Evolutionary conservation across 768 basidiomycete genomes (phyloP).

Genomic region (Crassisporium funariophilum): DNA sequence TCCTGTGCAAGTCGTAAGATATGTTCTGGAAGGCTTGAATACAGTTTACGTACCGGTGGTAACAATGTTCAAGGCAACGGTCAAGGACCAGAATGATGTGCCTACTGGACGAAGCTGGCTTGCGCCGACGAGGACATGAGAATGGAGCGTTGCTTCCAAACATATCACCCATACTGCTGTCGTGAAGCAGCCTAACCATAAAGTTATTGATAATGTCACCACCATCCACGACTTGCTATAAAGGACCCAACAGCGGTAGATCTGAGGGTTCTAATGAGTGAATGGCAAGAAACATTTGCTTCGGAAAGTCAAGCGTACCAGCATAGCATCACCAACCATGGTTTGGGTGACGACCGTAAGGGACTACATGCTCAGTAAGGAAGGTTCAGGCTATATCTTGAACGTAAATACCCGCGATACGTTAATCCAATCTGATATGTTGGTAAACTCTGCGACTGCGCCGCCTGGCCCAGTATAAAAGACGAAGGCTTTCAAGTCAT

Average conservation of each 20-base stretch:
- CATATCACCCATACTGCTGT: slow-evolving; percentile 8
- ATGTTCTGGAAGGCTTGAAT: no score
- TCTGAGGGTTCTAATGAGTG: slow-evolving; percentile 3
- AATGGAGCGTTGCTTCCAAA: slow-evolving; percentile 7
- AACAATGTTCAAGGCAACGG: slow-evolving; percentile 12
- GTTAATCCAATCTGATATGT: slow-evolving; percentile 16
- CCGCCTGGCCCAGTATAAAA: slow-evolving; percentile 9
- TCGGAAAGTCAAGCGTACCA: slow-evolving; percentile 4
- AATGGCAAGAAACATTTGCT: neutral
- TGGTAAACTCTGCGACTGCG: slow-evolving; percentile 4
- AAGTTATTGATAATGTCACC: slow-evolving; percentile 14
- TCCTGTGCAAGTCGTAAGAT: slow-evolving; percentile 1
- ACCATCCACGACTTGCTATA: slow-evolving; percentile 19
- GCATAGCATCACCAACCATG: slow-evolving; percentile 13
- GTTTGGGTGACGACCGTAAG: slow-evolving; percentile 8
- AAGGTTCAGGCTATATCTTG: neutral
- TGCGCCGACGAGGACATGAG: slow-evolving; percentile 4
- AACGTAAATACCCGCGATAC: slow-evolving; percentile 13
- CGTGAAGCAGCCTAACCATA: slow-evolving; percentile 21
- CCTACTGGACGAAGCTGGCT: slow-evolving; percentile 7
- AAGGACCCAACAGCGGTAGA: slow-evolving; percentile 27
- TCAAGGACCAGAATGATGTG: slow-evolving; percentile 17
- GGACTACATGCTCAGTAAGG: slow-evolving; percentile 3
- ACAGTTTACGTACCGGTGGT: slow-evolving; percentile 22
- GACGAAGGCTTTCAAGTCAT: slow-evolving; percentile 16